Evolutionary conservation across 495 filamentous ascomycete species (phyloP).

Genomic region (Podospora pseudoanserina): DNA sequence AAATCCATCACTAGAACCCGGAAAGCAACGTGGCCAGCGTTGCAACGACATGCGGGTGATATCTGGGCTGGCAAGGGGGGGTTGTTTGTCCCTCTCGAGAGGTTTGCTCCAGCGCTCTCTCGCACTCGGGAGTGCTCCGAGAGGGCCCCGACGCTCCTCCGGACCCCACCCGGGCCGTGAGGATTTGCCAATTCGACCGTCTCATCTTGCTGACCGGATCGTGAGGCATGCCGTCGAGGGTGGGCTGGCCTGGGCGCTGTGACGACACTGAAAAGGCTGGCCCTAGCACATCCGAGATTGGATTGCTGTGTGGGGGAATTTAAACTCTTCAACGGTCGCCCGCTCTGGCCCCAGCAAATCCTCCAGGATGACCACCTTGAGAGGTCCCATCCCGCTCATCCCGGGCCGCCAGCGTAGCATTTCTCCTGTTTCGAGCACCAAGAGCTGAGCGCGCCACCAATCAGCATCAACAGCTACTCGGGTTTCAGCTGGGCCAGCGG

Average conservation of each 20-base stretch:
- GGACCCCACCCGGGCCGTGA: not conserved
- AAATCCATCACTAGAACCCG: not conserved
- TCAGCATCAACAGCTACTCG: constrained; percentile 15
- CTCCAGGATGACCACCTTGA: too few species aligned
- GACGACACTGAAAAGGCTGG: not conserved
- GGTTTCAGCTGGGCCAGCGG: constrained; percentile 10
- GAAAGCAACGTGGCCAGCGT: constrained; percentile 8
- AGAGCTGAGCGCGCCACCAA: constrained; percentile 22
- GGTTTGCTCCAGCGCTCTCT: not conserved
- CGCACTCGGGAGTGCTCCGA: not conserved
- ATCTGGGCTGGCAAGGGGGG: not conserved
- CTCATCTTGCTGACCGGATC: not conserved
- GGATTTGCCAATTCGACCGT: not conserved
- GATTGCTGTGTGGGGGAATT: constrained; percentile 3
- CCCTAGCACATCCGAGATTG: not conserved
- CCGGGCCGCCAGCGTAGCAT: constrained; percentile 25
- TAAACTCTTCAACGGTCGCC: constrained; percentile 10
- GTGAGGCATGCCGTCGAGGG: not conserved
- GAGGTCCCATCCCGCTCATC: not conserved
- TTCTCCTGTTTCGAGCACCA: constrained; percentile 26
- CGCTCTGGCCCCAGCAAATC: constrained; percentile 2
- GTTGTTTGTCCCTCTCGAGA: not conserved
- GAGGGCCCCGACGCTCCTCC: too few species aligned
- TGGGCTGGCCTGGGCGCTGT: not conserved
- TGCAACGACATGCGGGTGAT: constrained; percentile 4